Evolutionary conservation across 139 green algal species (phyloP), one percentile per base, ranked within the genome.

Genomic region (Zygnema circumcarinatum): DNA sequence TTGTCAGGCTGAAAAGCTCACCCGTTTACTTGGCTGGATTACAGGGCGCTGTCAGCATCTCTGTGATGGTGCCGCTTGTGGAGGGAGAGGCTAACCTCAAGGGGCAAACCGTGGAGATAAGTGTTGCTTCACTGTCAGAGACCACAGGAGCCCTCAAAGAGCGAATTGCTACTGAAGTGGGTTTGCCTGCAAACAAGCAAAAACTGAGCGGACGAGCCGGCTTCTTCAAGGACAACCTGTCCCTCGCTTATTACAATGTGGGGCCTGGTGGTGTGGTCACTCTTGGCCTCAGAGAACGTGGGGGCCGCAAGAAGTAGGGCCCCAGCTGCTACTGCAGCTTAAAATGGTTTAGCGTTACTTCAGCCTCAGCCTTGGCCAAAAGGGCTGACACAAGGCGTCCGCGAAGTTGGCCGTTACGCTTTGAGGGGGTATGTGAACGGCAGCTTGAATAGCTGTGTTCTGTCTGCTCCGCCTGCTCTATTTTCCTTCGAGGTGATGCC

Each of bases 131-230:
- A 21, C 41, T 90, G 33, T 2, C 1, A 2, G 74, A 86, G 42
- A 84, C 82, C 39, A 29, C 84, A 0, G 74, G 74, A 0, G 68
- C 67, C 16, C 36, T 93, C 67, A 93, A 92, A 82, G 54, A 74
- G 74, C 31, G 38, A 1, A 80, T 93, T 38, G 84, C 87, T 31
- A 35, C 82, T n/a, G 76, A 80, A 33, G 22, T 89, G n/a, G 84
- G 85, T 3, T 25, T 93, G 11, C 81, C 90, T 0, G 82, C 88
- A 31, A 92, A 90, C 62, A 93, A 93, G 87, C 87, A 91, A 67
- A 92, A 93, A 76, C 47, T 93, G 25, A 90, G 40, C 29, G 38
- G 54, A 56, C n/a, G 68, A 29, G 74, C 25, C 38, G 88, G 88
- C 32, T 90, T 90, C 47, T 75, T 90, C 83, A 90, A 90, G 40